These are phyloP conservation scores for Eucalyptus cloeziana DNA, from an alignment of 345 rosid species.

Conservation along the genomic window DNA sequence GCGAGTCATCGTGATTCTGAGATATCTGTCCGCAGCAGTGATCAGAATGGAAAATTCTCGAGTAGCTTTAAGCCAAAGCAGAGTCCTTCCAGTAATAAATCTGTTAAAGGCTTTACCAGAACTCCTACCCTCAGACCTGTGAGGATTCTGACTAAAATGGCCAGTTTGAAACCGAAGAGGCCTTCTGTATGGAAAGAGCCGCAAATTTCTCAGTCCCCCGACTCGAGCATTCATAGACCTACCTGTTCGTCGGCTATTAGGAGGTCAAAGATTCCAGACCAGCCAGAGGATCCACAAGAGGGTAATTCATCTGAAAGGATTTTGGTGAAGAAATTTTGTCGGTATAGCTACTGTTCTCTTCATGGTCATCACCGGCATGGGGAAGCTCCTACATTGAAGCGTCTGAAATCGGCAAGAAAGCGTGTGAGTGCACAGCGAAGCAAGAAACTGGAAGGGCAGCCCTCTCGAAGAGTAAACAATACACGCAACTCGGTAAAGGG, in stretches of 20 bases:
- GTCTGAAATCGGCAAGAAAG: constrained; percentile 55
- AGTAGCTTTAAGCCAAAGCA: not conserved
- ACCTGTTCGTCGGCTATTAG: constrained; percentile 86
- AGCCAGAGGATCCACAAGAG: constrained; percentile 13
- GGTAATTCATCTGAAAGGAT: constrained; percentile 13
- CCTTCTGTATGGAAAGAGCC: constrained; percentile 6
- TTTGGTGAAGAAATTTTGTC: constrained; percentile 32
- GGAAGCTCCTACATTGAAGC: constrained; percentile 38
- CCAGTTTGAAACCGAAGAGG: constrained; percentile 38
- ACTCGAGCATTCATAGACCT: constrained; percentile 24
- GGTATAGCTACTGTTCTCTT: constrained; percentile 78
- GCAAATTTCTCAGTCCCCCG: not conserved
- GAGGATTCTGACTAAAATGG: constrained; percentile 23
- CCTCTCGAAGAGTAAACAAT: constrained; percentile 13
- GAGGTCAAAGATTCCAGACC: constrained; percentile 36
- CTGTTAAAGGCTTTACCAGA: constrained; percentile 9
- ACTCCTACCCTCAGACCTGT: constrained; percentile 16
- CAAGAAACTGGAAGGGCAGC: constrained; percentile 16
- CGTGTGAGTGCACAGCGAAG: constrained; percentile 36
- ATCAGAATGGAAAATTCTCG: not conserved
- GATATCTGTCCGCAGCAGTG: not conserved
- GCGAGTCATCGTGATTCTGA: constrained; percentile 1
- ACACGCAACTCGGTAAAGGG: constrained; percentile 17
- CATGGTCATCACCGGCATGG: constrained; percentile 56
- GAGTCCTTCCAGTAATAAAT: constrained; percentile 17